Conservation (phyloP, 169 alveolate species). For the Plasmodium ovale region DNA sequence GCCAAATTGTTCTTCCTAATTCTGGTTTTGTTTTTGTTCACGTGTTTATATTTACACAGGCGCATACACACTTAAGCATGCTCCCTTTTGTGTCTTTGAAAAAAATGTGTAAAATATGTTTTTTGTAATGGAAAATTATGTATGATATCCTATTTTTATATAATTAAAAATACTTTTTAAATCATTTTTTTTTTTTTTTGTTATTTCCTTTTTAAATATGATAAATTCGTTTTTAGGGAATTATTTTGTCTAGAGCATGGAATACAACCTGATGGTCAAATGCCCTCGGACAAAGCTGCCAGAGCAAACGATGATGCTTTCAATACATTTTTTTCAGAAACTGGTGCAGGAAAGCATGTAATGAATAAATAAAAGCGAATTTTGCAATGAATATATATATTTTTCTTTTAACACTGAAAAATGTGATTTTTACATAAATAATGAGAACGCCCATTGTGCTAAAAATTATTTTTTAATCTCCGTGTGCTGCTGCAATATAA, state of each 20-base stretch:
- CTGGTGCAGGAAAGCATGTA: slow-evolving; percentile 98
- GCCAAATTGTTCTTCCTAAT: not conserved
- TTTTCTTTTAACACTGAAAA: not conserved
- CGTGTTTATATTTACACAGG: not conserved
- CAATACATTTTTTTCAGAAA: slow-evolving; percentile 99
- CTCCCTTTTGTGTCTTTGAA: not conserved
- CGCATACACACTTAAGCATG: too few relatives aligned
- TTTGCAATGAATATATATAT: not conserved
- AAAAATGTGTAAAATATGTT: not conserved
- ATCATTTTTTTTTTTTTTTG: not conserved
- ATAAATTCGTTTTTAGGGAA: slow-evolving; percentile 78
- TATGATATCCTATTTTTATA: not conserved
- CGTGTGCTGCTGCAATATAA: not conserved
- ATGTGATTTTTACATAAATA: not conserved
- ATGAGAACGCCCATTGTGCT: not conserved
- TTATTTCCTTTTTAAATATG: too few relatives aligned
- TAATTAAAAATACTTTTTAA: not conserved
- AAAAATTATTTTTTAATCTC: not conserved
- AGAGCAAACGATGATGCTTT: slow-evolving; percentile 98
- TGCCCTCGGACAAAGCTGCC: slow-evolving; percentile 90
- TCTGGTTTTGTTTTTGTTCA: not conserved
- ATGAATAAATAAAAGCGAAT: not conserved
- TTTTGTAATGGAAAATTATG: not conserved
- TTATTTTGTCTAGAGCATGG: slow-evolving; percentile 91
- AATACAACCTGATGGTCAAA: slow-evolving; percentile 89